Base-by-base conservation (phyloP, 441 rosid genomes). In the Mallotus repandus region DNA sequence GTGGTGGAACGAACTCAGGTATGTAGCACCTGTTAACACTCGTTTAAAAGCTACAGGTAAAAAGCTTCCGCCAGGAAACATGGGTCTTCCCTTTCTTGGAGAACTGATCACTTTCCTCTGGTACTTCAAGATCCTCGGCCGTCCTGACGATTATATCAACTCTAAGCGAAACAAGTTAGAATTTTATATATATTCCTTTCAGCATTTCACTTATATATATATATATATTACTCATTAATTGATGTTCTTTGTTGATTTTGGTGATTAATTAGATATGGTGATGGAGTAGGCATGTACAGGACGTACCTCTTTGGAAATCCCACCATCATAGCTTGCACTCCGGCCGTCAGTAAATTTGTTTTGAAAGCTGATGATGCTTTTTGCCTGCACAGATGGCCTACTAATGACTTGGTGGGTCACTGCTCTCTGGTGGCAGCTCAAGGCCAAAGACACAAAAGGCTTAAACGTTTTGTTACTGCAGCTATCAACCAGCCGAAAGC, bases 1-100 rank as follows among this genome's bases (percentile, higher is more conserved):
- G 89, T 80, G 83, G 85, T 86, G 86, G 88, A 84, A 86, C 62
- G 89, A 86, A 65, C 15, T 84, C 0, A 73, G 88, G 79, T 81
- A 79, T 49, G 77, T 74, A 0, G 2, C 38, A 9, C 84, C 84
- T 0, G 63, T 76, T n/a, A 62, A 53, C 9, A 35, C 63, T 48
- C 50, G 76, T 56, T 70, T 63, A 52, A 35, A 45, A 1, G 52
- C 65, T 4, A 53, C 72, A 4, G 73, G 80, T 5, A 18, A 67
- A 52, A 78, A 72, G 79, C 71, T 83, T 9, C 88, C 88, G 0
- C 85, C 88, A 0, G 84, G 88, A 18, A 73, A 81, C 50, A 75
- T 81, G 88, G 85, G 86, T 15, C 61, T 86, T 19, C 87, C 89
- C 7, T 45, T 72, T 60, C 14, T 84, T 0, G 86, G 89, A 19